Conservation (phyloP, 345 rosid species). For the Sisymbrium altissimum region DNA sequence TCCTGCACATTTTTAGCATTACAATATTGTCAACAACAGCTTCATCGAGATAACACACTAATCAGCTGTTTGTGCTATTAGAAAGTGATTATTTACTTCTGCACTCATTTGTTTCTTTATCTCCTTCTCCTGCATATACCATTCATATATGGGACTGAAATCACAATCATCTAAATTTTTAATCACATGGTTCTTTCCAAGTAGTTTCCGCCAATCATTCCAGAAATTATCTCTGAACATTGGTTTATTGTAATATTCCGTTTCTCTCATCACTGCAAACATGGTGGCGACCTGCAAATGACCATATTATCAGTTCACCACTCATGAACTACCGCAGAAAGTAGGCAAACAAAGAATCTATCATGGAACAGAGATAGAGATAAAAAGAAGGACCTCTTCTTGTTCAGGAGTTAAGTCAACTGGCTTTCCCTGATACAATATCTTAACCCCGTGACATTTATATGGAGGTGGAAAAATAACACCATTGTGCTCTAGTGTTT, state of each 20-base stretch:
- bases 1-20: constrained; percentile 54
- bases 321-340: neutral
- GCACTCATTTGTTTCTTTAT: constrained; percentile 37
- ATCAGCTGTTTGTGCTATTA: neutral
- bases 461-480: constrained; percentile 97
- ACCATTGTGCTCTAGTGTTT: constrained; percentile 89
- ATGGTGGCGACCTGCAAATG: constrained; percentile 76
- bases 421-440: constrained; percentile 70
- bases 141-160: constrained; percentile 82
- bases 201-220: constrained; percentile 85
- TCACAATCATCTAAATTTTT: constrained; percentile 77
- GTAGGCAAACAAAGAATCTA: neutral
- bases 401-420: constrained; percentile 80
- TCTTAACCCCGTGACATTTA: constrained; percentile 79
- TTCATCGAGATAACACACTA: constrained; percentile 1
- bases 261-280: constrained; percentile 96
- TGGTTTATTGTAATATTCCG: constrained; percentile 80
- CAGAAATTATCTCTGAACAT: constrained; percentile 88
- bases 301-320: constrained; percentile 18
- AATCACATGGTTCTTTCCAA: constrained; percentile 81
- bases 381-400: constrained; percentile 63
- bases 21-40: neutral
- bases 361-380: neutral
- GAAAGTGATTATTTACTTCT: constrained; percentile 23
- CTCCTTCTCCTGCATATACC: constrained; percentile 92